Conservation (phyloP, 2,329 filamentous ascomycete species). For the Parastagonospora nodorum region DNA sequence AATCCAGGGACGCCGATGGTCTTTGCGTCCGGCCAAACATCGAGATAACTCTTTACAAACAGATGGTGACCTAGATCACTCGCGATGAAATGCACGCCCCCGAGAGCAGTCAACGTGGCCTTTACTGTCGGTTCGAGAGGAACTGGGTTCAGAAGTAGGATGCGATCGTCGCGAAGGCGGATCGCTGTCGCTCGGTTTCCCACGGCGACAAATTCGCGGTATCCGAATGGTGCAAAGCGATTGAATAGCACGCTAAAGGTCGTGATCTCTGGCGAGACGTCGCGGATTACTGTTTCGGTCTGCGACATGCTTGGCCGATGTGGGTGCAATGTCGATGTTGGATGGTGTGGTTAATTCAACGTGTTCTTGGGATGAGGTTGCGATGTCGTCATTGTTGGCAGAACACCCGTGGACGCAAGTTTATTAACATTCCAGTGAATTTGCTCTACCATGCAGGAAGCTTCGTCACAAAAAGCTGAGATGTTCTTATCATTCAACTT, state of each 20-base stretch:
- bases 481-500: too few relatives aligned
- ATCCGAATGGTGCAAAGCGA: slow-evolving; percentile 20
- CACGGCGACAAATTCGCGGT: slow-evolving; percentile 21
- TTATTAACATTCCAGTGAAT: too few relatives aligned
- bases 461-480: too few relatives aligned
- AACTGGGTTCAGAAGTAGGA: slow-evolving; percentile 18
- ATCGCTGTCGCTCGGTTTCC: slow-evolving; percentile 22
- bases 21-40: slow-evolving; percentile 15
- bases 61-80: slow-evolving; percentile 20
- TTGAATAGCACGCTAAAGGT: slow-evolving; percentile 22
- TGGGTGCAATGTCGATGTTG: too few relatives aligned
- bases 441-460: too few relatives aligned
- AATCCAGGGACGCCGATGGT: slow-evolving; percentile 16
- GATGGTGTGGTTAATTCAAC: too few relatives aligned
- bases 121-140: slow-evolving; percentile 9
- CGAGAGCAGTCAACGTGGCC: slow-evolving; percentile 9
- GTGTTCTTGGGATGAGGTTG: too few relatives aligned
- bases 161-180: slow-evolving; percentile 7
- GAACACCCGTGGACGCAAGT: too few relatives aligned
- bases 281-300: slow-evolving; percentile 6
- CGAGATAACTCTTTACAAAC: slow-evolving; percentile 7
- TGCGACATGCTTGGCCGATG: neutral
- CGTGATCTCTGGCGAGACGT: slow-evolving; percentile 9
- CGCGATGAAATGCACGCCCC: slow-evolving; percentile 17
- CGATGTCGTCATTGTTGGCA: too few relatives aligned